Percentiles rank a stretch among this genome's conserved stretches.
Evolutionary conservation across 1,284 basidiomycete genomes (phyloP).

Genomic region (Trametes versicolor): DNA sequence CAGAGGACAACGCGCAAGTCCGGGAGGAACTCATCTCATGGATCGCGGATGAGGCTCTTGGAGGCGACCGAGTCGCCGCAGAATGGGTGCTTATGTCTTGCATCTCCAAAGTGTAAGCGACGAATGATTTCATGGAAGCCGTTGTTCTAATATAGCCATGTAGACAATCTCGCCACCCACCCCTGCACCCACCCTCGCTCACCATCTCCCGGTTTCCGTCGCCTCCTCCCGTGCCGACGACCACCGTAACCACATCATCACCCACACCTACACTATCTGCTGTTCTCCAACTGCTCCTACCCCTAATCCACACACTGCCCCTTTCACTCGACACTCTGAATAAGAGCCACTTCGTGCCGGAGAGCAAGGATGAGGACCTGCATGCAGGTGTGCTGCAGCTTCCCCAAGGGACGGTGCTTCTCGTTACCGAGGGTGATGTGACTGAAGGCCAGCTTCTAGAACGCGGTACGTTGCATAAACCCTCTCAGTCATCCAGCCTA

Average conservation of each 20-base stretch:
- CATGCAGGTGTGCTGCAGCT: conserved; percentile 82
- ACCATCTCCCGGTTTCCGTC: conserved; percentile 70
- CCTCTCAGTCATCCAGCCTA: not conserved
- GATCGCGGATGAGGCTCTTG: conserved; percentile 75
- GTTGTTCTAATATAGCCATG: not conserved
- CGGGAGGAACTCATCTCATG: conserved; percentile 70
- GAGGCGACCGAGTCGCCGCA: conserved; percentile 75
- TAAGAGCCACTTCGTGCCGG: conserved; percentile 65
- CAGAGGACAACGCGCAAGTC: conserved; percentile 34
- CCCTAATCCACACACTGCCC: conserved; percentile 58
- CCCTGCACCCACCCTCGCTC: conserved; percentile 75
- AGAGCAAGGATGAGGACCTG: conserved; percentile 79
- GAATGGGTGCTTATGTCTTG: conserved; percentile 79
- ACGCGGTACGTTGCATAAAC: conserved; percentile 52
- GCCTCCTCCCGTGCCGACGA: conserved; percentile 44
- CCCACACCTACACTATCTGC: conserved; percentile 55
- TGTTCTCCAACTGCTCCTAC: conserved; percentile 66
- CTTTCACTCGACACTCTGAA: conserved; percentile 73
- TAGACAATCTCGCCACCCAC: conserved; percentile 76
- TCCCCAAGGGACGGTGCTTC: conserved; percentile 65
- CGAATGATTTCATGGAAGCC: not conserved
- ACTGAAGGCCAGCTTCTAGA: conserved; percentile 74
- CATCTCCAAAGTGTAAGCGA: conserved; percentile 73
- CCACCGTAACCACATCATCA: conserved; percentile 18
- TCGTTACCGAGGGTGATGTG: conserved; percentile 76